phyloP scores from a whole-genome alignment of 139 green algal species.

The Chlamydomonas sp. region DNA sequence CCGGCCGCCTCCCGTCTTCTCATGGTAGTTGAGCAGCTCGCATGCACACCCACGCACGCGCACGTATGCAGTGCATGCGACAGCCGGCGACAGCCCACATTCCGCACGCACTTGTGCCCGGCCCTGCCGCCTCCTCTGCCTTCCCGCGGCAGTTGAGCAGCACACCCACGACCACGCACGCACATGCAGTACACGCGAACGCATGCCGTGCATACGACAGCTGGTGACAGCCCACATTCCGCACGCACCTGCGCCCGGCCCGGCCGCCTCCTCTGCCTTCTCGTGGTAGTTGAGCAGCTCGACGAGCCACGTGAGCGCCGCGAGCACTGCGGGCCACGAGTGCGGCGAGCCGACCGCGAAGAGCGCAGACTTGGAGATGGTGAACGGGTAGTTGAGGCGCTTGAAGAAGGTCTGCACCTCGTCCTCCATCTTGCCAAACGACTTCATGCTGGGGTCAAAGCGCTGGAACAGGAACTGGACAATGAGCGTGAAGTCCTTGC shows the following conservation, averaged over 20 bases:
- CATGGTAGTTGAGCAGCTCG: slow-evolving; percentile 1
- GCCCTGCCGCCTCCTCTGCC: too few relatives aligned
- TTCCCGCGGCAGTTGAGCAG: slow-evolving; percentile 1
- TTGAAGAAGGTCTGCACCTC: slow-evolving; percentile 87
- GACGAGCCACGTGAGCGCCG: slow-evolving; percentile 81
- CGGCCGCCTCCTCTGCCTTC: slow-evolving; percentile 33
- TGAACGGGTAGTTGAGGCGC: slow-evolving; percentile 86
- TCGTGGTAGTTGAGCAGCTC: slow-evolving; percentile 87
- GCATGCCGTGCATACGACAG: not conserved
- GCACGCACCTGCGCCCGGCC: slow-evolving; percentile 6
- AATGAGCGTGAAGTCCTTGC: slow-evolving; percentile 86
- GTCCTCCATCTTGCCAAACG: slow-evolving; percentile 74
- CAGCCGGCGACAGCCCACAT: too few relatives aligned
- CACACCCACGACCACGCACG: not conserved
- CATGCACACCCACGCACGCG: not conserved
- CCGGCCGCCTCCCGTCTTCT: too few relatives aligned
- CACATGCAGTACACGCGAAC: too few relatives aligned
- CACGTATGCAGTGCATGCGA: not conserved
- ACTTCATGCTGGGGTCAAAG: slow-evolving; percentile 71
- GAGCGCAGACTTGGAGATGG: slow-evolving; percentile 81
- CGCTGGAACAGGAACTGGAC: slow-evolving; percentile 76
- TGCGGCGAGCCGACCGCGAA: slow-evolving; percentile 85
- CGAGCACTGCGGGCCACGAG: slow-evolving; percentile 84
- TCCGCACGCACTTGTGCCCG: too few relatives aligned
- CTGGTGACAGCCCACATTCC: not conserved